Percentiles rank a stretch among this genome's conserved stretches.
Conservation (phyloP, 139 green algal genomes). For the Closterium sp. region DNA sequence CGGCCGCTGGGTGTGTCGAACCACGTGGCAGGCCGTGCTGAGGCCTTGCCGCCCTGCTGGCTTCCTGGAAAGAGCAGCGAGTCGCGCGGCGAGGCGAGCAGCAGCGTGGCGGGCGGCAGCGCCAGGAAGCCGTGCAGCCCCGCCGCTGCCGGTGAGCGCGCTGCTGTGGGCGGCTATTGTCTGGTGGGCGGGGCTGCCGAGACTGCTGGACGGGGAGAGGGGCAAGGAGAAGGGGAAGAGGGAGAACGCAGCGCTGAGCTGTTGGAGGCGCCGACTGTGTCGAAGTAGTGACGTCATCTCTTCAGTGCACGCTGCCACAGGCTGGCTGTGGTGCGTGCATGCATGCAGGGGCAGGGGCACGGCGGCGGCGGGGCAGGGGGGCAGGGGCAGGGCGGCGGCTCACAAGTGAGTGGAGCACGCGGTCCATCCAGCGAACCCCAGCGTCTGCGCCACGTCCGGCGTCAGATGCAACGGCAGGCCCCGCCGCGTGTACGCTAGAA, state of each 20-base stretch:
- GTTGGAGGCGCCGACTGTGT: no score
- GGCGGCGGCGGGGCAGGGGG: no score
- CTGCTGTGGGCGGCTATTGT: background rate
- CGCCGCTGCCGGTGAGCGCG: no score
- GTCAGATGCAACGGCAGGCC: slow-evolving; percentile 13
- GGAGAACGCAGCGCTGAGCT: background rate
- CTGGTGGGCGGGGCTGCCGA: background rate
- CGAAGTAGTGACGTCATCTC: no score
- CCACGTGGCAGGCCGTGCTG: background rate
- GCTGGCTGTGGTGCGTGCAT: no score
- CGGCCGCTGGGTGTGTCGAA: background rate
- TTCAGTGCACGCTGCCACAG: no score
- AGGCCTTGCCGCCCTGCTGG: background rate
- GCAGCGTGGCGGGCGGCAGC: background rate
- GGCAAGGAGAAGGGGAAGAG: background rate
- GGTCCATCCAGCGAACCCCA: background rate
- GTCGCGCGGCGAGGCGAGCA: background rate
- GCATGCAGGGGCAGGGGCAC: no score
- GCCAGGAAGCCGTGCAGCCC: background rate
- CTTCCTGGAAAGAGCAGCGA: background rate
- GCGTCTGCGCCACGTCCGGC: slow-evolving; percentile 19
- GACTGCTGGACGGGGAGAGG: background rate
- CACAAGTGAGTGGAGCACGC: slow-evolving; percentile 9
- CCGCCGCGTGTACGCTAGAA: slow-evolving; percentile 15
- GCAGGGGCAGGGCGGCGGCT: background rate